A percentile compares a stretch with the other conserved stretches of the same genome.
Conservation (phyloP, 352 stramenopile species). For the Pythium vanterpoolii region DNA sequence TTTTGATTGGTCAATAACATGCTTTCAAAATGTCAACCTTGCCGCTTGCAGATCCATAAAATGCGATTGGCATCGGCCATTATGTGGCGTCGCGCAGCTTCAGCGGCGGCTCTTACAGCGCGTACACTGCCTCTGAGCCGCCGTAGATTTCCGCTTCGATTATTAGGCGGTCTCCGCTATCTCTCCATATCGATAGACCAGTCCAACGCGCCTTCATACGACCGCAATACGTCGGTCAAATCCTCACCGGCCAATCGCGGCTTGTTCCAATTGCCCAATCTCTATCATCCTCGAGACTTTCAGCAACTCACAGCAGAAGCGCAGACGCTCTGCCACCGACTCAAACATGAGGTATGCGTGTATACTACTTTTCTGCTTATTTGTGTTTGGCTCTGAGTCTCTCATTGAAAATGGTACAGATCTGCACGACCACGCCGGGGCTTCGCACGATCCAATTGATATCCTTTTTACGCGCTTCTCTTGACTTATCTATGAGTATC, state of each 20-base stretch:
- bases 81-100: neutral
- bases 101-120: neutral
- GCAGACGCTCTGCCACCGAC: conserved; percentile 49
- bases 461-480: conserved; percentile 27
- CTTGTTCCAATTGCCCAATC: conserved; percentile 67
- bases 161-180: neutral
- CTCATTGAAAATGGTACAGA: conserved; percentile 25
- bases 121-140: neutral
- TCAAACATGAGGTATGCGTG: conserved; percentile 50
- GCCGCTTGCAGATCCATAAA: neutral
- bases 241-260: conserved; percentile 22
- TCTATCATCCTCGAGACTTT: conserved; percentile 65
- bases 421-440: conserved; percentile 48
- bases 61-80: conserved; percentile 1
- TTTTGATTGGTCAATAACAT: conserved; percentile 11
- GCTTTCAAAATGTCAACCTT: neutral
- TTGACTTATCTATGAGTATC: neutral
- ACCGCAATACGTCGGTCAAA: conserved; percentile 1
- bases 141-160: neutral
- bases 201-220: neutral
- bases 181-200: conserved; percentile 3
- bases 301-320: conserved; percentile 46
- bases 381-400: neutral
- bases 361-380: neutral
- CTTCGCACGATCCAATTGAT: conserved; percentile 63